Base-by-base conservation (phyloP, 176 grass and related monocot genomes). In the Ensete glaucum region DNA sequence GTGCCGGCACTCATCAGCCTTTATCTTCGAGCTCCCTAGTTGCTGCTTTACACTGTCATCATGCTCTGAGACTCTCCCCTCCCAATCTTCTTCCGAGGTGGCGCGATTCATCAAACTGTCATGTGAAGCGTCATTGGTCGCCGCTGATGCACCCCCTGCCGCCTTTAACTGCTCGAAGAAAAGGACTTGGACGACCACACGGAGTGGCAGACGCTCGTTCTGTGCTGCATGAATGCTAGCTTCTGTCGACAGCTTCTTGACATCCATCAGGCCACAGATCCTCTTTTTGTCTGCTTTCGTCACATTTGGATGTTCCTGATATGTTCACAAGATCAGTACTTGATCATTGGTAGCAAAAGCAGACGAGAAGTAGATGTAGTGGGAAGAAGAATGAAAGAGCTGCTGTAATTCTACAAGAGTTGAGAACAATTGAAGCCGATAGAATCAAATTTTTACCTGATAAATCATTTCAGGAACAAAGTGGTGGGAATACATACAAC, bases 131-230 rank as follows among this genome's bases (percentile, higher is more conserved):
- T 84, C 29, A n/a, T 83, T 69, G 1, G 80, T 64, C n/a, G 77
- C 17, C 0, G 72, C 51, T 16, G 1, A 50, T 3, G 24, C 1
- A 2, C 25, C 66, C 17, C 77, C 11, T 2, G 87, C 64, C 3
- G 82, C 71, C 22, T 83, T 90, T 54, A 91, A 67, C 73, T 99
- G 96, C 66, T 99, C 91, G 64, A 99, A 99, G 86, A 95, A 99
- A 66, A 99, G 88, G 19, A 95, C 96, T 76, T 95, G 96, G 12
- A 99, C 96, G 71, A 99, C 88, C 19, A 91, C 77, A 50, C 96
- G 86, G 49, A 99, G 96, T 8, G 91, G 96, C 69, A 99, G 83
- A 59, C 84, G 81, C 73, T 99, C 91, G 13, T 99, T 99, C 81
- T 99, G 96, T 7, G 91, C 90, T 2, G 96, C 88, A 15, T 99